Base-by-base conservation (phyloP, 352 stramenopile species). In the Phytophthora ramorum region DNA sequence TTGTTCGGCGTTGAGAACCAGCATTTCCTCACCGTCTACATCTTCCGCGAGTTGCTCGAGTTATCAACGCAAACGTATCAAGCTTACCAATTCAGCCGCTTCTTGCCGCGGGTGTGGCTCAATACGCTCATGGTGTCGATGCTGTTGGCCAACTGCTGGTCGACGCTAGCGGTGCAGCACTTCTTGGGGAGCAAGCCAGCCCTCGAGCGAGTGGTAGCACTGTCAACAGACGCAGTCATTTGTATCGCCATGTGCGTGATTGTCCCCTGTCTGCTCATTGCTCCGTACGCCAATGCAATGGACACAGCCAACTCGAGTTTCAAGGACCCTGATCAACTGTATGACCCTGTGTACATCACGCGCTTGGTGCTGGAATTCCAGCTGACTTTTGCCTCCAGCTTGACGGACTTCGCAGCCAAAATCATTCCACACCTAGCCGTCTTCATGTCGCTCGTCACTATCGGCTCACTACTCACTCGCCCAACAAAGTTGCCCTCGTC, bases 91-190 rank as follows among this genome's bases (percentile, higher is more conserved):
- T 64, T 49, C 34, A 73, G 65, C 19, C 37, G 30, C 13, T 52
- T 61, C 16, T 37, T 73, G 12, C 35, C 58, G 16, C 52, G 49
- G 1, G 46, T 61, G 4, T 69, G 54, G 55, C 58, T 77, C 38
- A 72, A 76, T 19, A 48, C 48, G 2, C 19, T 74, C 3, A 54
- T 68, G 7, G 71, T 69, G 12, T n/a, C 24, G 0, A 34, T 79
- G 19, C 13, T 79, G 14, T 19, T 71, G 13, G 5, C 46, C 43
- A 83, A 85, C 43, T 80, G 70, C 62, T 91, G 82, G 79, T 74
- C 67, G 13, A 88, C 76, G 13, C 71, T 83, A 20, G 69, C 79
- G 24, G 55, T 74, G 3, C 75, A 87, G 58, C 71, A 86, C 32
- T 71, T 91, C 40, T 14, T 64, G 5, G 41, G 48, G 13, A 19